A percentile compares a stretch with the other conserved stretches of the same genome.
Conservation (phyloP, 345 rosid genomes). For the Bruguiera gymnorhiza region DNA sequence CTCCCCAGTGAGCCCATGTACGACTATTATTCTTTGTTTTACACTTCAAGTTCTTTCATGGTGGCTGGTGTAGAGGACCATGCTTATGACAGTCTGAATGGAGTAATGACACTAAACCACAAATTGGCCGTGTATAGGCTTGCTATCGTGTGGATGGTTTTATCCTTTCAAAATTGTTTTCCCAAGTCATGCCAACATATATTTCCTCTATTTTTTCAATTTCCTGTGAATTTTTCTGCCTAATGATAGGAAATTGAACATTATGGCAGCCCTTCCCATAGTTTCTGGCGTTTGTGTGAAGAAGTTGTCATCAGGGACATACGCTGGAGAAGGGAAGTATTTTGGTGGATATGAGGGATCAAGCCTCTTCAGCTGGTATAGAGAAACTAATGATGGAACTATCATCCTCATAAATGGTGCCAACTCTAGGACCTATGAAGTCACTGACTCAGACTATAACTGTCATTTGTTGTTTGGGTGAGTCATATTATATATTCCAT, state of each 20-base stretch:
- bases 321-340: conserved; percentile 87
- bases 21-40: conserved; percentile 1
- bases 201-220: background rate
- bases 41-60: background rate
- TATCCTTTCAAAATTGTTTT: too few species aligned
- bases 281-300: conserved; percentile 65
- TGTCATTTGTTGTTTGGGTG: conserved; percentile 84
- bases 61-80: background rate
- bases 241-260: conserved; percentile 24
- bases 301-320: conserved; percentile 54
- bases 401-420: conserved; percentile 67
- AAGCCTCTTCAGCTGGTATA: conserved; percentile 92
- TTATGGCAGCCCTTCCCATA: conserved; percentile 66
- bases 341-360: conserved; percentile 90
- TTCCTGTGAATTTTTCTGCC: conserved; percentile 6
- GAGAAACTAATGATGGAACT: conserved; percentile 74
- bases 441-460: conserved; percentile 74
- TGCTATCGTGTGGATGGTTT: background rate
- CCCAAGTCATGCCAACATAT: background rate
- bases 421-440: conserved; percentile 69
- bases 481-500: background rate
- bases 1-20: conserved; percentile 84
- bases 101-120: background rate
- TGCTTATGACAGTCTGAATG: background rate
- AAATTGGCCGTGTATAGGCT: background rate